Conservation (phyloP, 2,329 filamentous ascomycete species). For the Ceratocystis eucalypticola region DNA sequence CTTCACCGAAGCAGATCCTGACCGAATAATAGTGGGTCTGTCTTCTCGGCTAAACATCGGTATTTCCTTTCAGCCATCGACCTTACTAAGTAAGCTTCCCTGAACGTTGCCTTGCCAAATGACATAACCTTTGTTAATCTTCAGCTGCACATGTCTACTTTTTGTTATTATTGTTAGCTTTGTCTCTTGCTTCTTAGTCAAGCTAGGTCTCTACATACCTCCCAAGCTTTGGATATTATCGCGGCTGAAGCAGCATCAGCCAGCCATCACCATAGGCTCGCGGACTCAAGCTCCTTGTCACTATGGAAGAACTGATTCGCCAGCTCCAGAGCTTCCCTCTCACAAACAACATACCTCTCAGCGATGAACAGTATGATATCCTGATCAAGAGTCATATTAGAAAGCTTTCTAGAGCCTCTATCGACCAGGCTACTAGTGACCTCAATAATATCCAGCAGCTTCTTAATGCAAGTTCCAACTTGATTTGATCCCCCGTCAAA, state of each 20-base stretch:
- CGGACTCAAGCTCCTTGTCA: background rate
- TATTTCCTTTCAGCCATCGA: background rate
- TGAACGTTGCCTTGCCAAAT: constrained; percentile 4
- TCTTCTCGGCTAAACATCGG: constrained; percentile 2
- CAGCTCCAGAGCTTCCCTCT: constrained; percentile 8
- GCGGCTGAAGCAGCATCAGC: background rate
- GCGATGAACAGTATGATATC: constrained; percentile 10
- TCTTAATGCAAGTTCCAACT: constrained; percentile 12
- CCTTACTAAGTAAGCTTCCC: background rate
- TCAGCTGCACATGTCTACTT: background rate
- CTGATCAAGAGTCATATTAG: constrained; percentile 11
- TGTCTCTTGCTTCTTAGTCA: background rate
- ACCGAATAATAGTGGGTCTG: background rate
- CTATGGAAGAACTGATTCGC: constrained; percentile 13
- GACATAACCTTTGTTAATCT: background rate
- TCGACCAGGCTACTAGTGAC: constrained; percentile 1
- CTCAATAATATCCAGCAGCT: constrained; percentile 2
- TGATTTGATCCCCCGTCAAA: background rate
- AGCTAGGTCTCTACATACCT: background rate
- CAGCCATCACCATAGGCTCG: background rate
- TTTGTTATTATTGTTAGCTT: background rate
- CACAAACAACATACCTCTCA: background rate
- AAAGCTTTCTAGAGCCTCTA: background rate
- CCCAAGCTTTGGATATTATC: background rate
- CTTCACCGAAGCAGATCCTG: background rate